These are phyloP conservation scores for Chamaecyparis obtusa DNA, from an alignment of 75 land plant genomes.

Conservation along the genomic window DNA sequence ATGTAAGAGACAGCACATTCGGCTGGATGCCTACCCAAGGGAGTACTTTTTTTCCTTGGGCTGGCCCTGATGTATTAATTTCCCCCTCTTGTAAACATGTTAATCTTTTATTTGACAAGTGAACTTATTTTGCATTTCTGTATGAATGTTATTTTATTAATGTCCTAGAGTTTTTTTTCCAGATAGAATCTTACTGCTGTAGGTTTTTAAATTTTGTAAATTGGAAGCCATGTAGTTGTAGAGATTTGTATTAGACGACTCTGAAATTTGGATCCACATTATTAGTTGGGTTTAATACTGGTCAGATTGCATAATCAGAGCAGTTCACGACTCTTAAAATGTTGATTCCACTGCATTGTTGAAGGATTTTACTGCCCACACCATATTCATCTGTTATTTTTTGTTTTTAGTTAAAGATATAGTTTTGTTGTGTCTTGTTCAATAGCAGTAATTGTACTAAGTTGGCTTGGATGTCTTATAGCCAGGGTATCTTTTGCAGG, in stretches of 20 bases:
- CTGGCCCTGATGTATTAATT: too few species aligned
- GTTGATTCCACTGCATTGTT: too few species aligned
- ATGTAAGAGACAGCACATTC: too few species aligned
- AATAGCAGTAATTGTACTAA: background rate
- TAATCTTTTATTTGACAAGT: too few species aligned
- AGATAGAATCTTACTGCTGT: background rate
- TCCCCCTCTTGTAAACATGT: too few species aligned
- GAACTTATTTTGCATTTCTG: background rate
- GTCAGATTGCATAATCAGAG: background rate
- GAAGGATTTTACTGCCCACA: too few species aligned
- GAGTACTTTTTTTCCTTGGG: too few species aligned
- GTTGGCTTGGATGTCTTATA: background rate
- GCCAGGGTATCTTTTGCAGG: slow-evolving; percentile 44
- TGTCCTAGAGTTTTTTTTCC: background rate
- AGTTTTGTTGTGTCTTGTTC: background rate
- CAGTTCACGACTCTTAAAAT: background rate
- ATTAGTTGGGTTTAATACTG: background rate
- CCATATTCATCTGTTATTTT: background rate
- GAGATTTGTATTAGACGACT: background rate
- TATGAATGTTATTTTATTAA: background rate
- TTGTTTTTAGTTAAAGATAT: background rate
- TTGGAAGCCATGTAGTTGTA: background rate
- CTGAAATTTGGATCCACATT: background rate
- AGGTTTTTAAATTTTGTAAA: background rate
- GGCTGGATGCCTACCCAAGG: too few species aligned